Conservation (phyloP, 352 stramenopile genomes). For the Phytophthora cajani region DNA sequence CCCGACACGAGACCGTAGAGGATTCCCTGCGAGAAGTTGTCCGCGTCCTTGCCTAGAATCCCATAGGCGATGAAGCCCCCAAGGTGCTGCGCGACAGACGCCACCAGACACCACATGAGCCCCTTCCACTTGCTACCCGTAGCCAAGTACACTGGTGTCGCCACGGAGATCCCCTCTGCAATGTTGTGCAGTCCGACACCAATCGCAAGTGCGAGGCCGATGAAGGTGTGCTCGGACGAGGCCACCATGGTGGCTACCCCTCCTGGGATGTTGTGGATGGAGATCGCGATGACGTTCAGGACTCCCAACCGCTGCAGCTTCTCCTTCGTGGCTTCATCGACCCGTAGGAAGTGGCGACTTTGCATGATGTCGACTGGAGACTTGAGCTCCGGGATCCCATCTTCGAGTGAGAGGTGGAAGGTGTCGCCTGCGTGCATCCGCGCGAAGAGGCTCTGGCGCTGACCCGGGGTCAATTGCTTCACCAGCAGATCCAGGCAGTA, state of each 20-base stretch:
- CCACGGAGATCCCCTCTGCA: constrained; percentile 94
- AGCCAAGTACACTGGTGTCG: constrained; percentile 96
- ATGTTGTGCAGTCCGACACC: constrained; percentile 97
- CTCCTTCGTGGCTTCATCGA: constrained; percentile 49
- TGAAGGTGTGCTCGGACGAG: constrained; percentile 83
- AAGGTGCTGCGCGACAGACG: constrained; percentile 86
- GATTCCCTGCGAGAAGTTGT: constrained; percentile 68
- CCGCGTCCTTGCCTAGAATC: constrained; percentile 57
- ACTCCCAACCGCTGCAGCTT: constrained; percentile 86
- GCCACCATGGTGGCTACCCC: constrained; percentile 95
- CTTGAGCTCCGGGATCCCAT: constrained; percentile 31
- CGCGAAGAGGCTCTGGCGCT: constrained; percentile 26
- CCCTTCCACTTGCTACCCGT: constrained; percentile 92
- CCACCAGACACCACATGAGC: constrained; percentile 92
- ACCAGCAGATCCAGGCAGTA: constrained; percentile 51
- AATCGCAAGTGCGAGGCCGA: constrained; percentile 91
- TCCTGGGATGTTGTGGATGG: constrained; percentile 97
- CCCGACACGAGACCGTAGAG: constrained; percentile 93
- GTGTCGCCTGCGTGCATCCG: constrained; percentile 27
- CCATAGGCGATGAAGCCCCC: constrained; percentile 87
- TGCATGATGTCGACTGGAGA: constrained; percentile 27
- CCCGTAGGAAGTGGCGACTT: constrained; percentile 28
- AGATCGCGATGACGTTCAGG: constrained; percentile 92
- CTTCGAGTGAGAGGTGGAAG: constrained; percentile 23
- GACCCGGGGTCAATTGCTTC: constrained; percentile 38